phyloP scores from a whole-genome alignment of 345 rosid species.

The Clarkia xantiana region DNA sequence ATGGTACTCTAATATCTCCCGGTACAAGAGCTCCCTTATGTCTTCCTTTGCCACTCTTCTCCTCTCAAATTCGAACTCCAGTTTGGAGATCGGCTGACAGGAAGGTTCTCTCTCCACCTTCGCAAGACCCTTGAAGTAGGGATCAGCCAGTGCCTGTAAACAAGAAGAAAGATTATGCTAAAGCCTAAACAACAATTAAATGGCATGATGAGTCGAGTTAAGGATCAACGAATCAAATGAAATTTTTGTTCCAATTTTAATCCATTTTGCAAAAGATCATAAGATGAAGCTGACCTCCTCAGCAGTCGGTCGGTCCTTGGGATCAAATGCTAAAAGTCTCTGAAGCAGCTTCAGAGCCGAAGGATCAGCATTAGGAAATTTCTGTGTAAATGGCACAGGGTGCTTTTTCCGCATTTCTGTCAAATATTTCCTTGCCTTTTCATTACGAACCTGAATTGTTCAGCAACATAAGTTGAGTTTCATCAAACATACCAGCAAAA shows the following conservation, averaged over 20 bases:
- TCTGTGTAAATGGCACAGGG: slow-evolving; percentile 48
- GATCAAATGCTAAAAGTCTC: slow-evolving; percentile 84
- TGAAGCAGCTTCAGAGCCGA: slow-evolving; percentile 55
- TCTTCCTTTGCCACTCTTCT: slow-evolving; percentile 80
- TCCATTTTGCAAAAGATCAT: neutral
- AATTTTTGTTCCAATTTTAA: too few species aligned
- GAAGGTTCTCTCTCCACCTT: slow-evolving; percentile 90
- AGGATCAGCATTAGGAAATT: slow-evolving; percentile 79
- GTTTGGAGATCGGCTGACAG: slow-evolving; percentile 68
- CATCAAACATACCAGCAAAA: slow-evolving; percentile 1
- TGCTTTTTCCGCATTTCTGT: slow-evolving; percentile 68
- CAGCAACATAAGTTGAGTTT: neutral
- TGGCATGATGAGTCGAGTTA: too few species aligned
- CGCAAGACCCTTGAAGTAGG: slow-evolving; percentile 80
- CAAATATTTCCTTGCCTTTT: slow-evolving; percentile 80
- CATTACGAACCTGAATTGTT: slow-evolving; percentile 68
- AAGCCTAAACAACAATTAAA: slow-evolving; percentile 6
- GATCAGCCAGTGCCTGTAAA: slow-evolving; percentile 74
- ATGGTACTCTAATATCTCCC: slow-evolving; percentile 87
- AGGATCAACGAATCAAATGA: too few species aligned
- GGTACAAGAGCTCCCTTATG: slow-evolving; percentile 61
- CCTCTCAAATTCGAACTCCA: slow-evolving; percentile 96
- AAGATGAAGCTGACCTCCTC: slow-evolving; percentile 39
- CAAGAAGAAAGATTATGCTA: slow-evolving; percentile 2
- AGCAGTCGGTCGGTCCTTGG: slow-evolving; percentile 85